Base-by-base conservation (phyloP, 306 rosid genomes). In the Cucumis cinereus region DNA sequence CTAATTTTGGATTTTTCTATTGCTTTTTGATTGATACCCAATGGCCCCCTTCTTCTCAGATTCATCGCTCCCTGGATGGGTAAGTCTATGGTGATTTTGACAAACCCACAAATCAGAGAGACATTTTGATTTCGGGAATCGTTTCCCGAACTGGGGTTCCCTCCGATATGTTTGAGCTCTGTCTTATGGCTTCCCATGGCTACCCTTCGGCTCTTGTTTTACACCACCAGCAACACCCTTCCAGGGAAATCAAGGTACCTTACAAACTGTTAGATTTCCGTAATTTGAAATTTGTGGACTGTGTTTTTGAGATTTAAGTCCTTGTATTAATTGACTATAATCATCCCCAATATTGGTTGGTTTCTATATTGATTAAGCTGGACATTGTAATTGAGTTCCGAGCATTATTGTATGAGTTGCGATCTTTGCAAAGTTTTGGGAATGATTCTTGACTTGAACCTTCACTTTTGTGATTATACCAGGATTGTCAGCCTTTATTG, bases 101-200 rank as follows among this genome's bases (percentile, higher is more conserved):
- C 12, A 57, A 81, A 50, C 73, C 23, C 83, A 40, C 80, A 3
- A 60, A 69, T 74, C 54, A 30, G 78, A 69, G 80, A 60, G 73
- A 79, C 53, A 60, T 83, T 72, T 53, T 75, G 81, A 76, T 79
- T 81, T 49, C 23, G 79, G 74, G 69, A 53, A 38, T 73, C 71
- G 30, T 77, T 77, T 75, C 61, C 82, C 28, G 26, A 73, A 36
- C 81, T 73, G 77, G 79, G 86, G 78, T 79, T 76, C 86, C 73
- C 77, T 75, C 40, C 33, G 81, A 15, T 8, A 57, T 77, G 74
- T 63, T 14, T 5, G 83, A 82, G 56, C 81, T 88, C 28, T 85
- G 88, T 80, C 66, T 87, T 56, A 88, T 90, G 93, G 94, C 98
- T 79, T 88, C 96, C 75, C 87, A 85, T 75, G 86, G 82, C 38